Conservation (phyloP, 768 basidiomycete genomes). For the Mycena haematopus region DNA sequence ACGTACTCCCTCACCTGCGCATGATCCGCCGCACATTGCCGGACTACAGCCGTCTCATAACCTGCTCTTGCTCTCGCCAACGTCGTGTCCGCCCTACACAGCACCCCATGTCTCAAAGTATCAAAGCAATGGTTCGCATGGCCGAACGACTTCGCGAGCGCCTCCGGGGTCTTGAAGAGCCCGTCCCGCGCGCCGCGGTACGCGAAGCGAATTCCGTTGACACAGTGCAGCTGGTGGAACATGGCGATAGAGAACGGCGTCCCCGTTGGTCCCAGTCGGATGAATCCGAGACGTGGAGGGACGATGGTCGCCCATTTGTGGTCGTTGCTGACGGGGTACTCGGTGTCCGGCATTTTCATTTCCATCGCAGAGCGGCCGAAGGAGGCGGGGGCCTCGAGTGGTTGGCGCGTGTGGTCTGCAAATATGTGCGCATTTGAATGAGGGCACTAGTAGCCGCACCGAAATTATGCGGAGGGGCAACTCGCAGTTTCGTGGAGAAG, state of each 20-base stretch:
- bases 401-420: constrained; percentile 8
- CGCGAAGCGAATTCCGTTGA: constrained; percentile 32
- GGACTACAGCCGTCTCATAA: not conserved
- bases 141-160: constrained; percentile 12
- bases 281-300: constrained; percentile 22
- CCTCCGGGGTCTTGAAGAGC: constrained; percentile 19
- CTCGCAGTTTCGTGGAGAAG: not conserved
- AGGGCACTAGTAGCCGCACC: not conserved
- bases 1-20: not conserved
- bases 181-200: constrained; percentile 26
- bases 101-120: constrained; percentile 21
- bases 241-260: constrained; percentile 35
- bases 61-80: not conserved
- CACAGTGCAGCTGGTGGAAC: constrained; percentile 41
- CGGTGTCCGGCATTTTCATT: constrained; percentile 6
- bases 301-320: constrained; percentile 22
- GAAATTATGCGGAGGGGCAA: not conserved
- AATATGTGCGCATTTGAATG: not conserved
- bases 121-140: constrained; percentile 31
- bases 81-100: constrained; percentile 28
- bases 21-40: not conserved
- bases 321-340: constrained; percentile 19
- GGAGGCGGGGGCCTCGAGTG: constrained; percentile 6
- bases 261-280: constrained; percentile 31
- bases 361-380: not conserved